Evolutionary conservation across 306 rosid genomes (phyloP).

Genomic region (Vigna radiata): DNA sequence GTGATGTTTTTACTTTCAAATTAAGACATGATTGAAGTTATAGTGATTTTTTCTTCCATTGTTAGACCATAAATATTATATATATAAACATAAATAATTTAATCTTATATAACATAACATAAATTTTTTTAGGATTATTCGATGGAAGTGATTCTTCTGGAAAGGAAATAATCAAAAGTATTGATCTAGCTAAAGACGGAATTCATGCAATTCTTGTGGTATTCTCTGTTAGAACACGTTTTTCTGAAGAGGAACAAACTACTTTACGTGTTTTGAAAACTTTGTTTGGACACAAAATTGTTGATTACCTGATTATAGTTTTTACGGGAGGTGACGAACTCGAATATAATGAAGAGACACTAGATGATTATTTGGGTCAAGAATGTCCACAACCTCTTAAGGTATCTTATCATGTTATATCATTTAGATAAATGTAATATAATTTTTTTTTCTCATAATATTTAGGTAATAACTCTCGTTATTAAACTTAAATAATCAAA

Average conservation of each 20-base stretch:
- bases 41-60: no score
- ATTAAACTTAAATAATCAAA: no score
- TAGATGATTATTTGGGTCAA: background rate
- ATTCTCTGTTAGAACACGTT: slow-evolving; percentile 30
- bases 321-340: background rate
- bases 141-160: background rate
- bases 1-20: no score
- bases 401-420: background rate
- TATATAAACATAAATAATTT: no score
- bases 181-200: background rate
- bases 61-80: no score
- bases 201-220: background rate
- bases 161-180: background rate
- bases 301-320: background rate
- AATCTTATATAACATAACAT: background rate
- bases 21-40: no score
- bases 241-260: background rate
- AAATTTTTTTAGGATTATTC: background rate
- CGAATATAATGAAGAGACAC: background rate
- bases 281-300: background rate
- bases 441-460: no score
- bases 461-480: no score
- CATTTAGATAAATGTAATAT: no score
- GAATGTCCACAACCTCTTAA: background rate
- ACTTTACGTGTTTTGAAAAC: background rate